phyloP scores from a whole-genome alignment of 371 early-diverging fungal genomes.

The Mucor indicus region DNA sequence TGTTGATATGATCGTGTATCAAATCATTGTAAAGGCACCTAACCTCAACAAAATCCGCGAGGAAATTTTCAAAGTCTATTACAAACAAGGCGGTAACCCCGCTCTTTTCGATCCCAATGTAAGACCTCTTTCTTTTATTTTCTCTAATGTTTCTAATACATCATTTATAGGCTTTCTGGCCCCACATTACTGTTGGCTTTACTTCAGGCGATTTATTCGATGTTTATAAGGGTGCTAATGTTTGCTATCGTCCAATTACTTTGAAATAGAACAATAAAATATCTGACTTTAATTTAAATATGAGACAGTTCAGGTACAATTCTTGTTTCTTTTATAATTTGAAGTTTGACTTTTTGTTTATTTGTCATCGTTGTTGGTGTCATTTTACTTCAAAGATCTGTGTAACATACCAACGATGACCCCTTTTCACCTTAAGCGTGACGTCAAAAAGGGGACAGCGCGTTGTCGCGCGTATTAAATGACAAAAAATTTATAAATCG shows the following conservation, averaged over 20 bases:
- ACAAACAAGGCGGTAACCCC: constrained; percentile 55
- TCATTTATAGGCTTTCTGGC: constrained; percentile 56
- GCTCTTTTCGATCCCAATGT: constrained; percentile 54
- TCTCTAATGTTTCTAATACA: too few relatives aligned
- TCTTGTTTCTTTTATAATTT: too few relatives aligned
- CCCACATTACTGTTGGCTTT: constrained; percentile 75
- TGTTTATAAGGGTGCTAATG: constrained; percentile 71
- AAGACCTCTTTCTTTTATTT: constrained; percentile 4
- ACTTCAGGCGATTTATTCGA: constrained; percentile 67
- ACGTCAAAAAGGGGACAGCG: too few relatives aligned
- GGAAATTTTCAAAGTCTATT: constrained; percentile 49
- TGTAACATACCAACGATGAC: too few relatives aligned
- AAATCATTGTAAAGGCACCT: constrained; percentile 35
- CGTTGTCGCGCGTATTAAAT: too few relatives aligned
- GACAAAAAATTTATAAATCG: too few relatives aligned
- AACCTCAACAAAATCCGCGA: constrained; percentile 46
- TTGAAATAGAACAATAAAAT: background rate
- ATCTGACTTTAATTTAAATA: too few relatives aligned
- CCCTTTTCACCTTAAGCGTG: too few relatives aligned
- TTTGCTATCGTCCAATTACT: constrained; percentile 50
- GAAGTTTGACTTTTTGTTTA: too few relatives aligned
- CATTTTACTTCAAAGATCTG: too few relatives aligned
- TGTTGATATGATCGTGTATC: constrained; percentile 34
- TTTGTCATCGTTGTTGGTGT: too few relatives aligned
- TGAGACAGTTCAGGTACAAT: too few relatives aligned